phyloP scores from a whole-genome alignment of 2,329 filamentous ascomycete species.

The Diaporthe eres region DNA sequence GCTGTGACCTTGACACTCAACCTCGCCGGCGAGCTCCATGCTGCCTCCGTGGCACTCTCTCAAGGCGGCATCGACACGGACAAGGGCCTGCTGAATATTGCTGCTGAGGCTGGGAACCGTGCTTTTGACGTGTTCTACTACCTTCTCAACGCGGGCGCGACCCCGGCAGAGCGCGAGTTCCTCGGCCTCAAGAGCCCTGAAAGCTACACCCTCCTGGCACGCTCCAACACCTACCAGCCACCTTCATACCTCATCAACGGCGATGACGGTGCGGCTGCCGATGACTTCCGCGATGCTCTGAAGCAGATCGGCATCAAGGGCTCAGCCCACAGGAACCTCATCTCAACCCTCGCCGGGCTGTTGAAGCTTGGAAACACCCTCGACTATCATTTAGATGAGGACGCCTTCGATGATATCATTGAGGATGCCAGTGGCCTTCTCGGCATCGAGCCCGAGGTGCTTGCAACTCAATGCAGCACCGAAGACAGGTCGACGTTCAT shows the following conservation, averaged over 20 bases:
- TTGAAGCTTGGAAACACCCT: constrained; percentile 93
- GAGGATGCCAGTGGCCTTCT: constrained; percentile 91
- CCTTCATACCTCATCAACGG: constrained; percentile 92
- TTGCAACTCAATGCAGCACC: constrained; percentile 84
- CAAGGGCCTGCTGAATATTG: constrained; percentile 84
- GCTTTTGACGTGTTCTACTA: constrained; percentile 99
- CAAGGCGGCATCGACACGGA: constrained; percentile 89
- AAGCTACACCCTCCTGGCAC: constrained; percentile 82
- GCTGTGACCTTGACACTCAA: constrained; percentile 87
- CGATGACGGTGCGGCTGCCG: constrained; percentile 91
- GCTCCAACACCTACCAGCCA: constrained; percentile 87
- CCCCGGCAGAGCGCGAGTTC: constrained; percentile 89
- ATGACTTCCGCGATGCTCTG: constrained; percentile 89
- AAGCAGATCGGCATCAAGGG: constrained; percentile 97
- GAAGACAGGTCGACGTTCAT: constrained; percentile 88
- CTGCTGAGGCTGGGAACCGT: constrained; percentile 83
- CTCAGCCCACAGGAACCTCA: constrained; percentile 82
- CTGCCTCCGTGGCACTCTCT: constrained; percentile 82
- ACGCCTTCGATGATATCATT: constrained; percentile 86
- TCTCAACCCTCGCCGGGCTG: constrained; percentile 87
- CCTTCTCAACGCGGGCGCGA: constrained; percentile 91
- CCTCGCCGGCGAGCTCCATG: constrained; percentile 83
- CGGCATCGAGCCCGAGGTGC: constrained; percentile 87
- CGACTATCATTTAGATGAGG: constrained; percentile 86
- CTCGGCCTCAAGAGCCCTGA: constrained; percentile 84